Evolutionary conservation across 176 grass and related monocot species (phyloP).

Genomic region (Oryza officinalis): DNA sequence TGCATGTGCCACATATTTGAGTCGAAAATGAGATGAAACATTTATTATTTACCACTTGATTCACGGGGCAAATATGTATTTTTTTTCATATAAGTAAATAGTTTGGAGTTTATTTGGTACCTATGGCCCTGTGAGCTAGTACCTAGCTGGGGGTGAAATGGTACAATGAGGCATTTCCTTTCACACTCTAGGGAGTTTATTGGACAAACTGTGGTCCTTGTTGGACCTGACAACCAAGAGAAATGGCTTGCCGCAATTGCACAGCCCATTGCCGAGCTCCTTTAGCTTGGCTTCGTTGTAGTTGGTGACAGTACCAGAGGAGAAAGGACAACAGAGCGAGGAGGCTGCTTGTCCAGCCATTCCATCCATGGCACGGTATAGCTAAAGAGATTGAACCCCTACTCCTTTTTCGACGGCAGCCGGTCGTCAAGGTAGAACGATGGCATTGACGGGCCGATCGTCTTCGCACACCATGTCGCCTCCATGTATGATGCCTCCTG

Average conservation of each 20-base stretch:
- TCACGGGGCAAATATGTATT: background rate
- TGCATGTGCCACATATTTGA: background rate
- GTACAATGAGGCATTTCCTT: background rate
- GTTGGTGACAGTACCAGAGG: slow-evolving; percentile 11
- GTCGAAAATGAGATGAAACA: no score
- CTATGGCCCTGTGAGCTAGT: slow-evolving; percentile 35
- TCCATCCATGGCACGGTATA: background rate
- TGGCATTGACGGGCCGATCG: slow-evolving; percentile 12
- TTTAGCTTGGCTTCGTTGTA: background rate
- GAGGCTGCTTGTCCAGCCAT: slow-evolving; percentile 5
- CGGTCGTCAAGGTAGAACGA: slow-evolving; percentile 18
- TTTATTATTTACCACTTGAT: background rate
- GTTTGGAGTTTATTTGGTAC: background rate
- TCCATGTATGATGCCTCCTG: slow-evolving; percentile 43
- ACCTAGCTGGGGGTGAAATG: slow-evolving; percentile 46
- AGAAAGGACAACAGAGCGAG: slow-evolving; percentile 1
- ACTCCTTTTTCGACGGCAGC: background rate
- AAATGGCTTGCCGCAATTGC: slow-evolving; percentile 19
- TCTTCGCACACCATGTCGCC: slow-evolving; percentile 10
- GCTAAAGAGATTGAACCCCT: slow-evolving; percentile 33
- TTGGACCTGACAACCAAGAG: slow-evolving; percentile 29
- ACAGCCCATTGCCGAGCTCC: slow-evolving; percentile 32
- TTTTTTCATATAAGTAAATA: background rate
- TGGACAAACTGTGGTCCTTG: slow-evolving; percentile 2
- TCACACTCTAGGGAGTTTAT: background rate